Conservation (phyloP, 495 filamentous ascomycete species). For the Penicillium paradoxum region DNA sequence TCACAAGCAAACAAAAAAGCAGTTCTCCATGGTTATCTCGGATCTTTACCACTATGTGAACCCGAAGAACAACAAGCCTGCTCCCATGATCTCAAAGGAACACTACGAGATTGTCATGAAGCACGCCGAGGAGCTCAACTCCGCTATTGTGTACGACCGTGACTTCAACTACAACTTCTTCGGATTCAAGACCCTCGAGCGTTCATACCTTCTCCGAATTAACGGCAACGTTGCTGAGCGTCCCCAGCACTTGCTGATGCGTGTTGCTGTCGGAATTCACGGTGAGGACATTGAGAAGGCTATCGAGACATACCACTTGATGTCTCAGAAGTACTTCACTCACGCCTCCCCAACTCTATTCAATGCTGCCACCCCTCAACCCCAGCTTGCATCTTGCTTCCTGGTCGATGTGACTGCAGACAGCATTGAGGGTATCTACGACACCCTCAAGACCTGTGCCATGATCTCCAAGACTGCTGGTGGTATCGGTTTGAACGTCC, state of each 20-base stretch:
- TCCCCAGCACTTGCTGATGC: conserved; percentile 99
- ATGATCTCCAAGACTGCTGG: conserved; percentile 99
- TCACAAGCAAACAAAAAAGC: conserved; percentile 99
- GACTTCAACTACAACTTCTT: conserved; percentile 99
- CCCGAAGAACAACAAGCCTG: conserved; percentile 77
- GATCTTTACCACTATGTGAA: conserved; percentile 96
- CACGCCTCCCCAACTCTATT: conserved; percentile 97
- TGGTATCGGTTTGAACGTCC: conserved; percentile 92
- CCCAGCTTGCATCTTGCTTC: conserved; percentile 96
- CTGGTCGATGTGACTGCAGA: conserved; percentile 97
- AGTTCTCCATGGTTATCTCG: conserved; percentile 88
- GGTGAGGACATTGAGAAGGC: conserved; percentile 89
- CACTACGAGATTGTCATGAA: conserved; percentile 90
- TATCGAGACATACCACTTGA: conserved; percentile 95
- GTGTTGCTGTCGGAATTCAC: conserved; percentile 94
- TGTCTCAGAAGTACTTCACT: conserved; percentile 97
- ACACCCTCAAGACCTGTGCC: conserved; percentile 97
- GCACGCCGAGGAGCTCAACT: conserved; percentile 94
- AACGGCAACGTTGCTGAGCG: conserved; percentile 92
- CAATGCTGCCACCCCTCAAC: conserved; percentile 90
- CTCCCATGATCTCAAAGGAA: conserved; percentile 88
- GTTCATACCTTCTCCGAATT: conserved; percentile 90
- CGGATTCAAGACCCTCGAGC: conserved; percentile 98
- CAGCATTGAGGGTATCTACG: conserved; percentile 98
- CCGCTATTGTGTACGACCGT: conserved; percentile 96